Base-by-base conservation (phyloP, 108 stramenopile genomes). In the Cyclotella atomus region DNA sequence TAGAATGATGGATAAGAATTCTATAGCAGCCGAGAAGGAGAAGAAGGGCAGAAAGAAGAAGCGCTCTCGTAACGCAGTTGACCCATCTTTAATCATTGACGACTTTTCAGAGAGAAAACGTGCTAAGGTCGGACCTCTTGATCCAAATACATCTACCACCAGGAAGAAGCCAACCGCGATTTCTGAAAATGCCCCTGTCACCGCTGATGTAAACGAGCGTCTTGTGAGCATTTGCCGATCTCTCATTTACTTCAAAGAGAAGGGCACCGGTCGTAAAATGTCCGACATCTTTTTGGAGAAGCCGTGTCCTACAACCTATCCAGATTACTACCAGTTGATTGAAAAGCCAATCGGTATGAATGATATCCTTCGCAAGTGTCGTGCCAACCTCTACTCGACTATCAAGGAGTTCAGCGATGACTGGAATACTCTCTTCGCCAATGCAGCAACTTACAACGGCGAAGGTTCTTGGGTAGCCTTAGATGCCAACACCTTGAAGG, bases 231-330 rank as follows among this genome's bases (percentile, higher is more conserved):
- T 88, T 34, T 79, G 84, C 19, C 87, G 90, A 70, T 69, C 86
- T n/a, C 85, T 94, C 20, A 84, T 92, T 47, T 87, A 87, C 32
- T 79, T 90, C 24, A 92, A 91, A 70, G 93, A 94, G 28, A 87
- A 89, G 34, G 67, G 87, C 15, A 91, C 89, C 33, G 91, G 91
- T 56, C 81, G 93, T 12, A 89, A 87, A 32, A 19, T 91, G 12
- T 90, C 89, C 19, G 93, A 94, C 0, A 84, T 94, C 43, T 94
- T 94, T 57, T 73, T 91, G n/a, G 93, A 94, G 55, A 92, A 94
- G 67, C 93, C 93, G 15, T 88, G 86, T 46, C 87, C 87, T 0
- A 84, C 87, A n/a, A 85, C 84, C 14, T 94, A 91, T 71, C 88
- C 93, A 28, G 91, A 94, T 59, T 94, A 94, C 64, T 94, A 92